These are phyloP conservation scores for Acephala macrosclerotiorum DNA, from an alignment of 2,329 filamentous ascomycete genomes.

Conservation along the genomic window DNA sequence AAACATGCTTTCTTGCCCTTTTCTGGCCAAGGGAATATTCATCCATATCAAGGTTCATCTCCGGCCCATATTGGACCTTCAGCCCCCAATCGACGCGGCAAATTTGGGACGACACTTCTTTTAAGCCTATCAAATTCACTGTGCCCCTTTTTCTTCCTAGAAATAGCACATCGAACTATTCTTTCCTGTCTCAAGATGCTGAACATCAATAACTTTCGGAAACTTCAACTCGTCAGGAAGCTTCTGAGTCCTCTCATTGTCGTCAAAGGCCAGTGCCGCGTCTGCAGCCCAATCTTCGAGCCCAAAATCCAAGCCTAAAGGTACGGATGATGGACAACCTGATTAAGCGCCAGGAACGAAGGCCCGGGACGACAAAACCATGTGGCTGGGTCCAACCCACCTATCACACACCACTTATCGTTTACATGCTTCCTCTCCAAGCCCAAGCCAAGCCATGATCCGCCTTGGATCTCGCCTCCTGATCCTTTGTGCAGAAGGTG, in stretches of 20 bases:
- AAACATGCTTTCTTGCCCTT: slow-evolving; percentile 5
- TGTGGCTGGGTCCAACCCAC: background rate
- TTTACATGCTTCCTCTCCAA: background rate
- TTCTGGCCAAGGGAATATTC: background rate
- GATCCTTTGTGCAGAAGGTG: background rate
- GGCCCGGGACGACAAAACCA: background rate
- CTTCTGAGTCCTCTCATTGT: too few relatives aligned
- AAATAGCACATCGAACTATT: background rate
- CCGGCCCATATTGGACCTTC: background rate
- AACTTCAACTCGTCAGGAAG: background rate
- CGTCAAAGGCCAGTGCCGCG: too few relatives aligned
- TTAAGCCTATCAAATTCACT: background rate
- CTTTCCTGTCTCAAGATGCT: background rate
- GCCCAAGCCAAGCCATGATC: background rate
- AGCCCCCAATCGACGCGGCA: slow-evolving; percentile 5
- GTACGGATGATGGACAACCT: background rate
- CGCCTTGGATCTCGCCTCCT: background rate
- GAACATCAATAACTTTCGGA: background rate
- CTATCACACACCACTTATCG: background rate
- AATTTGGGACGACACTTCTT: background rate
- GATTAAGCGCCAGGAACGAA: slow-evolving; percentile 7
- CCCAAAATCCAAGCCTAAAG: background rate
- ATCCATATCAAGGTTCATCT: background rate
- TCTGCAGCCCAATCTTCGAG: background rate
- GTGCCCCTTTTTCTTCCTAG: background rate